These are phyloP conservation scores for Phytopythium sindhum DNA, from an alignment of 352 stramenopile genomes.

Conservation along the genomic window DNA sequence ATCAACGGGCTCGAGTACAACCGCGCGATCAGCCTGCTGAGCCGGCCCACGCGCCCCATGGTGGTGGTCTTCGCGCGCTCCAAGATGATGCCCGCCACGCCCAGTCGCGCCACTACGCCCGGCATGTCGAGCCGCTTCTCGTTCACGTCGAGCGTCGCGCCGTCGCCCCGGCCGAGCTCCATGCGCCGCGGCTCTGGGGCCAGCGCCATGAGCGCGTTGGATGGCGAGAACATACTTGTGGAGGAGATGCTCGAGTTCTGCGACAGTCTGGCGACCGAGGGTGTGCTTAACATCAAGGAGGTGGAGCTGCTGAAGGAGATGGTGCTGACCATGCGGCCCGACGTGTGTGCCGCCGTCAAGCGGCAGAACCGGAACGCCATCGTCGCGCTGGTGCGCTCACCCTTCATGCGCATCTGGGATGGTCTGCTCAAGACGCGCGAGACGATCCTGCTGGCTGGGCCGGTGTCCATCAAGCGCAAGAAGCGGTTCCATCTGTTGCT, in stretches of 20 bases:
- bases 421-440: conserved; percentile 80
- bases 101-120: conserved; percentile 37
- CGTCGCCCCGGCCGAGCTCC: conserved; percentile 42
- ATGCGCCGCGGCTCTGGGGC: conserved; percentile 41
- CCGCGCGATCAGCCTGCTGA: conserved; percentile 74
- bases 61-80: conserved; percentile 78
- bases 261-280: conserved; percentile 50
- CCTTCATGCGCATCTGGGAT: conserved; percentile 83
- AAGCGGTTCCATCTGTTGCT: conserved; percentile 82
- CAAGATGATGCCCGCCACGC: conserved; percentile 49
- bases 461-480: conserved; percentile 81
- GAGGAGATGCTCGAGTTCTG: conserved; percentile 88
- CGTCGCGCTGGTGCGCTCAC: conserved; percentile 76
- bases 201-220: conserved; percentile 42
- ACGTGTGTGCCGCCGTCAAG: conserved; percentile 73
- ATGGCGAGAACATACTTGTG: conserved; percentile 63
- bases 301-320: conserved; percentile 76
- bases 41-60: conserved; percentile 58
- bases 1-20: conserved; percentile 82
- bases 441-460: conserved; percentile 73
- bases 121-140: conserved; percentile 65
- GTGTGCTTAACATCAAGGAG: conserved; percentile 57
- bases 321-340: conserved; percentile 68
- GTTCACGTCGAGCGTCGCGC: conserved; percentile 66
- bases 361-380: conserved; percentile 82